Evolutionary conservation across 2,329 filamentous ascomycete species (phyloP), one percentile per base, ranked within the genome.

Genomic region (Ophiosphaerella korrae): DNA sequence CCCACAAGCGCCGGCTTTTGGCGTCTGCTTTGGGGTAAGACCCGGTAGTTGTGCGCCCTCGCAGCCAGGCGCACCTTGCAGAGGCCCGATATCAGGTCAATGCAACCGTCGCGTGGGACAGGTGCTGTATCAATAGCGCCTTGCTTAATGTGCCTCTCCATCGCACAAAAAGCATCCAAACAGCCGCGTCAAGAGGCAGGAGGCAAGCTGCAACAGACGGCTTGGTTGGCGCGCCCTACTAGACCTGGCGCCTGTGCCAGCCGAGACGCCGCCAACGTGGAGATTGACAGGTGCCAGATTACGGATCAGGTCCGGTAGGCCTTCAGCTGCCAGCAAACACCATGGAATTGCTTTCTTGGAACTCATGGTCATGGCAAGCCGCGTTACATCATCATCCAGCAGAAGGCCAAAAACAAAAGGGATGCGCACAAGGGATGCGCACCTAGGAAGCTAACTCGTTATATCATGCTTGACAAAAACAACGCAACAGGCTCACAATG

Each of bases 61-160:
- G 45, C 47, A 44, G 31, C 44, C 41, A 43, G 50, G 45, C 39
- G 46, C 46, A 45, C 57, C 55, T 59, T 61, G 61, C 53, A 51
- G 47, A 36, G 45, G 11, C 26, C 42, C 31, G 37, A 48, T 21
- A 41, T 53, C 52, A 40, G 44, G 35, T 50, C 49, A 48, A 57
- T 48, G 56, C 56, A 43, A 43, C 44, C 45, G 34, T 32, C 24
- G 51, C 43, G 29, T 45, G 48, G 55, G 46, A 37, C 45, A 37
- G 34, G 21, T 33, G 23, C 35, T 33, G 16, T 41, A 45, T 38
- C 34, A 36, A 57, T 43, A 36, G 24, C 35, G 45, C 29, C 33
- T 50, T 50, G 42, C 51, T 44, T 38, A 48, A 49, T 39, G 42
- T 29, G 26, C 7, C 26, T 29, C 11, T 29, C 18, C 6, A 6